phyloP scores from a whole-genome alignment of 2,329 filamentous ascomycete genomes.

The Penicillium sp. region DNA sequence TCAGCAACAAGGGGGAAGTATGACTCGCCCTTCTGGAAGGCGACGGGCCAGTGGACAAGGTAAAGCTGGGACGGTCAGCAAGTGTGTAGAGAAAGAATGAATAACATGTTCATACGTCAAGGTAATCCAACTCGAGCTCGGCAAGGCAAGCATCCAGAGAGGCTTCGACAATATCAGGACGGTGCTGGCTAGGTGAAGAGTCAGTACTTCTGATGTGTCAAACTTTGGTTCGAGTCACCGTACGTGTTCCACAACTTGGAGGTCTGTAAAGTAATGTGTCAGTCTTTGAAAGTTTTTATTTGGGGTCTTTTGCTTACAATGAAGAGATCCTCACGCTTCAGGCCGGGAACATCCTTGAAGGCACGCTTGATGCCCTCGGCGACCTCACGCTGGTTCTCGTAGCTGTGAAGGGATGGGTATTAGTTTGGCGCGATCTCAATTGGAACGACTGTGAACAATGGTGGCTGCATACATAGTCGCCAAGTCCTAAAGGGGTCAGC shows the following conservation, averaged over 20 bases:
- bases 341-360: slow-evolving; percentile 38
- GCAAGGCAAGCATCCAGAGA: slow-evolving; percentile 50
- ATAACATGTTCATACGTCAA: slow-evolving; percentile 45
- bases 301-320: slow-evolving; percentile 29
- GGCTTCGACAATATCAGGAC: slow-evolving; percentile 50
- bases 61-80: slow-evolving; percentile 30
- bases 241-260: slow-evolving; percentile 58
- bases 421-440: background rate
- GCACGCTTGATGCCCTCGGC: slow-evolving; percentile 35
- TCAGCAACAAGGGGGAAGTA: slow-evolving; percentile 47
- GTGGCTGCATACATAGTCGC: slow-evolving; percentile 36
- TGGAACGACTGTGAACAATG: background rate
- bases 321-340: slow-evolving; percentile 43
- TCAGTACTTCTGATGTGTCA: slow-evolving; percentile 1
- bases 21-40: slow-evolving; percentile 37
- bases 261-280: slow-evolving; percentile 36
- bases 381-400: slow-evolving; percentile 40
- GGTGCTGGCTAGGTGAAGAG: slow-evolving; percentile 37
- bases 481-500: slow-evolving; percentile 33
- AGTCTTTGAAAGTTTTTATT: background rate
- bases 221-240: background rate
- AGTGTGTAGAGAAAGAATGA: no score
- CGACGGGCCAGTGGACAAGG: slow-evolving; percentile 48
- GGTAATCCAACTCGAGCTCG: slow-evolving; percentile 53
- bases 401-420: slow-evolving; percentile 20